phyloP scores from a whole-genome alignment of 2,329 filamentous ascomycete genomes.

The Neurospora sp. region DNA sequence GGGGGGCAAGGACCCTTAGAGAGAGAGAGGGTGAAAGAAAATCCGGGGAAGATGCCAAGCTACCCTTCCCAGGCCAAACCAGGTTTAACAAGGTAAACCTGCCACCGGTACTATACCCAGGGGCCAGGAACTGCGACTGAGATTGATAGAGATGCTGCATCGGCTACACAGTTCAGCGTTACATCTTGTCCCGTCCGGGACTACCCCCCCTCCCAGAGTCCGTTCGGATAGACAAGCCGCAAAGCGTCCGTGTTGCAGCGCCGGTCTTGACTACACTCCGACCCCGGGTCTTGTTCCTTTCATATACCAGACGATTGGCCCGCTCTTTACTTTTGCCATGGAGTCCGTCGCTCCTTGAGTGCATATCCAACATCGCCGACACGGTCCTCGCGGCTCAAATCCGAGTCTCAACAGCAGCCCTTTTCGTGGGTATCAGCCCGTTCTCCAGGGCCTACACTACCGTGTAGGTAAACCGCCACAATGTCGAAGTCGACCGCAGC shows the following conservation, averaged over 20 bases:
- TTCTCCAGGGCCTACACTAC: background rate
- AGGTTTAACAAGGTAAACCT: background rate
- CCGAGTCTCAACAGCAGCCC: background rate
- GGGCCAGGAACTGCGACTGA: background rate
- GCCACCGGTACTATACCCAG: background rate
- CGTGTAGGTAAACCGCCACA: background rate
- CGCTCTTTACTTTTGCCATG: background rate
- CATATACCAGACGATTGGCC: background rate
- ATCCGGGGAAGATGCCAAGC: background rate
- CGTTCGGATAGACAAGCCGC: background rate
- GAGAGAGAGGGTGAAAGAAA: background rate
- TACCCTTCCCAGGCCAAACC: background rate
- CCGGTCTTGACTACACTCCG: background rate
- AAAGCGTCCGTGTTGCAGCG: background rate
- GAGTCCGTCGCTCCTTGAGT: background rate
- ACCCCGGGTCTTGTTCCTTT: background rate
- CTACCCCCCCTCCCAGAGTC: background rate
- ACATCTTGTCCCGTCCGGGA: background rate
- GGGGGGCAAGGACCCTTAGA: background rate
- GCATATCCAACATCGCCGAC: background rate
- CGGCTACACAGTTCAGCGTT: background rate
- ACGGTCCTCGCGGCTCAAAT: background rate
- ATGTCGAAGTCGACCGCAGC: background rate
- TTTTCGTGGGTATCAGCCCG: background rate
- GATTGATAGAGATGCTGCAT: background rate